A percentile compares a stretch with the other conserved stretches of the same genome.
These are phyloP conservation scores for Ulmus americana DNA, from an alignment of 331 rosid species.

Conservation along the genomic window DNA sequence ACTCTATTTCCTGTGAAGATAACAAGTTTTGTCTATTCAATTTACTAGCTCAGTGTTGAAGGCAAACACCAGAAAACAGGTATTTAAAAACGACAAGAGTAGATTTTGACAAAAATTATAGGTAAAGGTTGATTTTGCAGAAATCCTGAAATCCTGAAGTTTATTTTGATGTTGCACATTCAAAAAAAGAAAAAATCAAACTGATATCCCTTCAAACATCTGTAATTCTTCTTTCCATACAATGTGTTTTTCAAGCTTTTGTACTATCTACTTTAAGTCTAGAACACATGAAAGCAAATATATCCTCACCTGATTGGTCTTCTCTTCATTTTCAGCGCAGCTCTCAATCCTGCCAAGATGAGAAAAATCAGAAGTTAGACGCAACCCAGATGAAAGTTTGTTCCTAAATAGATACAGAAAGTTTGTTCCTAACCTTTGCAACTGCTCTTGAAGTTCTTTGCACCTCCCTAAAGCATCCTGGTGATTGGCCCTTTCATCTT, in stretches of 20 bases:
- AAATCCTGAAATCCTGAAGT: too few species aligned
- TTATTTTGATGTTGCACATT: too few species aligned
- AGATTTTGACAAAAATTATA: too few species aligned
- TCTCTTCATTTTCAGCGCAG: slow-evolving; percentile 40
- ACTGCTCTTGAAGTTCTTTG: slow-evolving; percentile 66
- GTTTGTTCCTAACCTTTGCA: slow-evolving; percentile 57
- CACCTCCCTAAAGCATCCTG: slow-evolving; percentile 58
- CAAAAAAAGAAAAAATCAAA: too few species aligned
- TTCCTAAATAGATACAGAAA: neutral
- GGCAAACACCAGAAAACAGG: neutral
- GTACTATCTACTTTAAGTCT: neutral
- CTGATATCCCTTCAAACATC: too few species aligned
- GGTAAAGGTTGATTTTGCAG: too few species aligned
- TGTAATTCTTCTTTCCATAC: too few species aligned
- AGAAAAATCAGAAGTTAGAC: slow-evolving; percentile 16
- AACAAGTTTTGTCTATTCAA: neutral
- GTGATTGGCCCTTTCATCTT: slow-evolving; percentile 66
- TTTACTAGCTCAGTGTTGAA: neutral
- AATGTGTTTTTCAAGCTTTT: too few species aligned
- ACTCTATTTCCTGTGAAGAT: slow-evolving; percentile 60
- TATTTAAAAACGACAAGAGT: neutral
- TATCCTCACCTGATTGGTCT: slow-evolving; percentile 57
- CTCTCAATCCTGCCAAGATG: slow-evolving; percentile 50
- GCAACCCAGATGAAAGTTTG: neutral
- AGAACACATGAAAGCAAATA: neutral